These are phyloP conservation scores for Geotrichum bryndzae DNA, from an alignment of 1,139 yeast species.

Conservation along the genomic window DNA sequence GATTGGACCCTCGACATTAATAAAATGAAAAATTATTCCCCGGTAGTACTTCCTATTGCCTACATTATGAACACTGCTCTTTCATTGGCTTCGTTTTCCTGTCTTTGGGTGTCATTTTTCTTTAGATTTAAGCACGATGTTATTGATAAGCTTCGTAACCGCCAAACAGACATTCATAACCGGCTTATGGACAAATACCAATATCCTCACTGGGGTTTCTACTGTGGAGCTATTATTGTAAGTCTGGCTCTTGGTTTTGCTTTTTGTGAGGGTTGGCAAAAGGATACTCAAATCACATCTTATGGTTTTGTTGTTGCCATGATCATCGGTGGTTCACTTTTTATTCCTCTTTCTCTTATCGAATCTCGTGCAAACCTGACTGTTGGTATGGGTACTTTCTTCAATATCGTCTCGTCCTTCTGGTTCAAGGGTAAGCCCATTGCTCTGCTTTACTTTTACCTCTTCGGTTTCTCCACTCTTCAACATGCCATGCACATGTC, in stretches of 20 bases:
- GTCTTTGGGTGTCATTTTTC: slow-evolving; percentile 44
- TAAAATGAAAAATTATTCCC: slow-evolving; percentile 36
- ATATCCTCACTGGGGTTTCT: slow-evolving; percentile 47
- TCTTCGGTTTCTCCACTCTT: slow-evolving; percentile 47
- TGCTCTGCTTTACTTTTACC: slow-evolving; percentile 45
- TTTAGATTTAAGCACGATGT: slow-evolving; percentile 26
- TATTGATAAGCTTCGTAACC: slow-evolving; percentile 18
- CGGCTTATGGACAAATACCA: slow-evolving; percentile 45
- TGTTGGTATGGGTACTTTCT: slow-evolving; percentile 46
- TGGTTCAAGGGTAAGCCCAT: slow-evolving; percentile 47
- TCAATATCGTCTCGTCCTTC: slow-evolving; percentile 47
- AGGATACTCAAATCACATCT: slow-evolving; percentile 40
- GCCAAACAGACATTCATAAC: slow-evolving; percentile 45
- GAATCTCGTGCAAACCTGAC: slow-evolving; percentile 43
- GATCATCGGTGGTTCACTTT: slow-evolving; percentile 41
- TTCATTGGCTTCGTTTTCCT: slow-evolving; percentile 46
- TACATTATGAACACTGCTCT: slow-evolving; percentile 30
- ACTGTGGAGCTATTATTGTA: slow-evolving; percentile 39
- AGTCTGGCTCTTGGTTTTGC: slow-evolving; percentile 34
- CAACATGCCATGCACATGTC: slow-evolving; percentile 46
- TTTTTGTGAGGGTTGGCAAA: slow-evolving; percentile 1
- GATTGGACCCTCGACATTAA: slow-evolving; percentile 38
- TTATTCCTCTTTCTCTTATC: slow-evolving; percentile 45
- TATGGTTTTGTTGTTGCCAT: slow-evolving; percentile 48
- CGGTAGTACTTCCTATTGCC: slow-evolving; percentile 48